A percentile compares a stretch with the other conserved stretches of the same genome.
Evolutionary conservation across 2,329 filamentous ascomycete genomes (phyloP).

Genomic region (Ceratocystis huliohia): DNA sequence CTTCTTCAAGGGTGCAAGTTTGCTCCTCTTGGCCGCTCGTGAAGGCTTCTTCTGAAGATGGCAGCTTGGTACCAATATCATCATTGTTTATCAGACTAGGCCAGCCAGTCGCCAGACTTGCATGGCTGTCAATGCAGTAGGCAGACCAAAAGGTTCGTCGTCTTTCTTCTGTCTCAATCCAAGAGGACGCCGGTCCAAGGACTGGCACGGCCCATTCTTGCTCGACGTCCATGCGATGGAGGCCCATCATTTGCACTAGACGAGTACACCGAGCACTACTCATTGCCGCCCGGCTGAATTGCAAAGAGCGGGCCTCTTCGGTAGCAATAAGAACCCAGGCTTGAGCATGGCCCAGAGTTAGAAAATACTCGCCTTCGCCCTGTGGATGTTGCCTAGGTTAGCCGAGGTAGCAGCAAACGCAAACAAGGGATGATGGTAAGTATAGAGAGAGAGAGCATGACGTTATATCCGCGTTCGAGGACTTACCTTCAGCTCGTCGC

Average conservation of each 20-base stretch:
- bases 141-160: constrained; percentile 76
- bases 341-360: constrained; percentile 70
- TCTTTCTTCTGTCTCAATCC: constrained; percentile 65
- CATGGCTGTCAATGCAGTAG: constrained; percentile 73
- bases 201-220: constrained; percentile 59
- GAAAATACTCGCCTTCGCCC: constrained; percentile 66
- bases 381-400: constrained; percentile 22
- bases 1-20: constrained; percentile 50
- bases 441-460: background rate
- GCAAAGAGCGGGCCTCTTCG: constrained; percentile 75
- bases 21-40: constrained; percentile 49
- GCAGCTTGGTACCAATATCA: constrained; percentile 70
- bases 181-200: constrained; percentile 59
- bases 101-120: constrained; percentile 83
- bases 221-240: constrained; percentile 61
- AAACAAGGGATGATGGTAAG: background rate
- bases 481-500: constrained; percentile 64
- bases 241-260: constrained; percentile 69
- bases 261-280: constrained; percentile 60
- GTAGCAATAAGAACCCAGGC: constrained; percentile 61
- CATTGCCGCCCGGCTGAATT: constrained; percentile 76
- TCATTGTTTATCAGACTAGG: constrained; percentile 64
- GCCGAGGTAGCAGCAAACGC: background rate
- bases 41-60: constrained; percentile 66
- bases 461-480: background rate